A percentile compares a stretch with the other conserved stretches of the same genome.
These are phyloP conservation scores for Uronychia setigera DNA, from an alignment of 73 alveolate species.

Conservation along the genomic window DNA sequence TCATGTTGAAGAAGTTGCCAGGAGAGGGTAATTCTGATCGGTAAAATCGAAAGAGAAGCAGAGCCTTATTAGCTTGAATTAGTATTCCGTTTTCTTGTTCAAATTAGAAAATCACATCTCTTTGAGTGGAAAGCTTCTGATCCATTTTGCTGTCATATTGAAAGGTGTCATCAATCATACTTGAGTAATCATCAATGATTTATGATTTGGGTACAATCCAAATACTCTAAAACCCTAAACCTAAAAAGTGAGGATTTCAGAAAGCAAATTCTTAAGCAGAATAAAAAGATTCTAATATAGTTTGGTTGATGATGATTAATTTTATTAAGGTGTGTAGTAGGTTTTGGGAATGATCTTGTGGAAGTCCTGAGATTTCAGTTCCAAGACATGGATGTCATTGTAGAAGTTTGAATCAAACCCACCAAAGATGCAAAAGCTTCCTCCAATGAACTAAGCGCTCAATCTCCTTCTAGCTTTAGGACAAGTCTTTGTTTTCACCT, in stretches of 20 bases:
- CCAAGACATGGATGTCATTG: constrained; percentile 56
- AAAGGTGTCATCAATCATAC: background rate
- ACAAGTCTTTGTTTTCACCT: background rate
- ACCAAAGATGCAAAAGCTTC: constrained; percentile 59
- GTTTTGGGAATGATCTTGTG: background rate
- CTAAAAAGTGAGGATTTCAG: too few relatives aligned
- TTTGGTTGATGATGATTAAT: too few relatives aligned
- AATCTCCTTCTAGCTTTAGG: constrained; percentile 72
- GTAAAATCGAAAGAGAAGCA: background rate
- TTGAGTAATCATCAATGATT: background rate
- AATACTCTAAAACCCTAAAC: too few relatives aligned
- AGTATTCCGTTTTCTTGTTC: background rate
- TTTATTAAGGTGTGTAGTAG: too few relatives aligned
- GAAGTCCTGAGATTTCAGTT: constrained; percentile 4
- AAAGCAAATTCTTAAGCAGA: too few relatives aligned
- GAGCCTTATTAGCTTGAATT: background rate
- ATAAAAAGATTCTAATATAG: too few relatives aligned
- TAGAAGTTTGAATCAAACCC: constrained; percentile 65
- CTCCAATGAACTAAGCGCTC: constrained; percentile 52
- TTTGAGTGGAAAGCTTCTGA: background rate
- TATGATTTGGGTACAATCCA: too few relatives aligned
- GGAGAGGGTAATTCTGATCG: background rate
- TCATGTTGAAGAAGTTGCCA: background rate
- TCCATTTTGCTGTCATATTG: too few relatives aligned
- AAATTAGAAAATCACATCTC: background rate